Evolutionary conservation across 176 grass and related monocot genomes (phyloP).

Genomic region (Hyparrhenia diplandra): DNA sequence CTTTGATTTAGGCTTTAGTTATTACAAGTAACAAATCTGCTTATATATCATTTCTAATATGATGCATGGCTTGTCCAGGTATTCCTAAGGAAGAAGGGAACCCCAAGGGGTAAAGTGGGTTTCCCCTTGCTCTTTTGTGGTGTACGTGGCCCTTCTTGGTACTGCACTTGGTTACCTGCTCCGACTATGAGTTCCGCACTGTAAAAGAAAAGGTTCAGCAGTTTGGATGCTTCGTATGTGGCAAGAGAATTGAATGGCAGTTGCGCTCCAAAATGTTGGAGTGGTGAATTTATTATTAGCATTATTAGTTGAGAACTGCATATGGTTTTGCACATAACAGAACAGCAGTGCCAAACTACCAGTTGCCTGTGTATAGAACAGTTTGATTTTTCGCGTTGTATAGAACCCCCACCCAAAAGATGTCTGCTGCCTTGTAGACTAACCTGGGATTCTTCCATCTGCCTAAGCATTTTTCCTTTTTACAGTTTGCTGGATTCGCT

Average conservation of each 20-base stretch:
- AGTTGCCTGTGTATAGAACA: slow-evolving; percentile 41
- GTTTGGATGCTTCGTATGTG: background rate
- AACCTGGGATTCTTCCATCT: slow-evolving; percentile 2
- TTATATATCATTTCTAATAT: slow-evolving; percentile 24
- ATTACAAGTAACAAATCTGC: background rate
- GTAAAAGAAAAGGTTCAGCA: background rate
- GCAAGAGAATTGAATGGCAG: slow-evolving; percentile 11
- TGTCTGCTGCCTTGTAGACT: slow-evolving; percentile 26
- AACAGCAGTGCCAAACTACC: slow-evolving; percentile 3
- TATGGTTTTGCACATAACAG: slow-evolving; percentile 49
- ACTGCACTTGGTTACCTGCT: slow-evolving; percentile 65
- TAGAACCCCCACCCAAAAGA: slow-evolving; percentile 40
- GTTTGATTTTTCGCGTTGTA: slow-evolving; percentile 31
- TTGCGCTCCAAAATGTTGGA: background rate
- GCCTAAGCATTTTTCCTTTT: background rate
- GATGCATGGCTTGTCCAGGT: slow-evolving; percentile 31
- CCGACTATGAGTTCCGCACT: slow-evolving; percentile 40
- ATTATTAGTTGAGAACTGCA: slow-evolving; percentile 3
- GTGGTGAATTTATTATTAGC: background rate
- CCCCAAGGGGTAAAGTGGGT: slow-evolving; percentile 47
- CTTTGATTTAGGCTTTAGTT: background rate
- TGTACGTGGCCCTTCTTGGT: slow-evolving; percentile 76
- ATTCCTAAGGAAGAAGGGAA: slow-evolving; percentile 54
- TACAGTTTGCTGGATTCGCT: slow-evolving; percentile 14
- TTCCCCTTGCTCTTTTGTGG: slow-evolving; percentile 83